phyloP scores from a whole-genome alignment of 495 filamentous ascomycete species.

The Neurospora sp. region DNA sequence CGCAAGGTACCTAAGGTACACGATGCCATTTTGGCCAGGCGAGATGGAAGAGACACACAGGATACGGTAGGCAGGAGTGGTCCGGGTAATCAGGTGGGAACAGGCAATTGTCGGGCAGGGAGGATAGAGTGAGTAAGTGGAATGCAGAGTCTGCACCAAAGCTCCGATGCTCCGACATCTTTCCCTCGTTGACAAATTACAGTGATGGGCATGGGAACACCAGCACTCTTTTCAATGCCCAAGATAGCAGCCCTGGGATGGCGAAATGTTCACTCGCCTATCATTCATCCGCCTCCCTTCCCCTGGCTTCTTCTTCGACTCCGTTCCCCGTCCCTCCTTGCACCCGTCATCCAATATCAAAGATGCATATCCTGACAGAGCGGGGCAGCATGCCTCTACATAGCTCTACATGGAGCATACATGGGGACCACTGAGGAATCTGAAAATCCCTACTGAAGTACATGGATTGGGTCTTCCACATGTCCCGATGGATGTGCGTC shows the following conservation, averaged over 20 bases:
- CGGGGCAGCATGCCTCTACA: not conserved
- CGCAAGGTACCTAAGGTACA: not conserved
- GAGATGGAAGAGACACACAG: not conserved
- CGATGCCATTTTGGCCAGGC: not conserved
- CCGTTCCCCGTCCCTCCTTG: not conserved
- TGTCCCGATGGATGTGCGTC: not conserved
- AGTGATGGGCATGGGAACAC: not conserved
- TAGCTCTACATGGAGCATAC: not conserved
- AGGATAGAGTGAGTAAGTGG: not conserved
- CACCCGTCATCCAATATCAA: not conserved
- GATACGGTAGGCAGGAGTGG: not conserved
- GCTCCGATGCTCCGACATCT: not conserved
- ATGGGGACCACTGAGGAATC: not conserved
- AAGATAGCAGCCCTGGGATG: not conserved
- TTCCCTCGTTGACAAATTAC: not conserved
- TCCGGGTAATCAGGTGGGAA: not conserved
- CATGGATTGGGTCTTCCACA: not conserved
- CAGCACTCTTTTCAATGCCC: not conserved
- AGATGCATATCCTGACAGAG: not conserved
- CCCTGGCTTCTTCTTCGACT: not conserved
- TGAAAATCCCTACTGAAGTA: not conserved
- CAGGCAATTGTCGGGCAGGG: not conserved
- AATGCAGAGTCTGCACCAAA: not conserved
- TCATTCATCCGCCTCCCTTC: not conserved
- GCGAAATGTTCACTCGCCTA: not conserved